Conservation (phyloP, 768 basidiomycete genomes). For the Mycena pura region DNA sequence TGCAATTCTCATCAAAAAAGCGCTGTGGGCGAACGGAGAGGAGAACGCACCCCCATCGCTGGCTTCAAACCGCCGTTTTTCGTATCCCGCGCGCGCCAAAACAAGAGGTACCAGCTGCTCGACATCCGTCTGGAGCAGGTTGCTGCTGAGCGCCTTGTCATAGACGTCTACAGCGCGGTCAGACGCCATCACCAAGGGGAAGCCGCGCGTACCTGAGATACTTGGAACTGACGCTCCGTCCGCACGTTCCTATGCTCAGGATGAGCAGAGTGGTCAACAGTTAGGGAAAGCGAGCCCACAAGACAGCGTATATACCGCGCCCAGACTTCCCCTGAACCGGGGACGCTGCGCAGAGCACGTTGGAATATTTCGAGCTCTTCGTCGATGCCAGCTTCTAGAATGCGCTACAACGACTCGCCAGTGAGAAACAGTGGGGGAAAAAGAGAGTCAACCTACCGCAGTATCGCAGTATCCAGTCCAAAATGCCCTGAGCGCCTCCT, state of each 20-base stretch:
- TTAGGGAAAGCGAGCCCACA: slow-evolving; percentile 45
- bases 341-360: slow-evolving; percentile 75
- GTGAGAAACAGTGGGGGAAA: background rate
- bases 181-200: too few relatives aligned
- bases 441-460: slow-evolving; percentile 53
- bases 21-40: background rate
- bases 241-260: slow-evolving; percentile 48
- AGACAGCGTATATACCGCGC: slow-evolving; percentile 76
- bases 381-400: slow-evolving; percentile 49
- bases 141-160: slow-evolving; percentile 59
- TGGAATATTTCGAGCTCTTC: slow-evolving; percentile 50
- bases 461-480: slow-evolving; percentile 81
- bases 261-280: background rate
- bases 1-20: background rate
- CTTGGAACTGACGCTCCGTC: slow-evolving; percentile 34
- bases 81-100: slow-evolving; percentile 69
- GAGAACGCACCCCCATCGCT: slow-evolving; percentile 46
- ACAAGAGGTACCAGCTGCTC: slow-evolving; percentile 71
- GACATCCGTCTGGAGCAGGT: slow-evolving; percentile 60
- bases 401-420: slow-evolving; percentile 45
- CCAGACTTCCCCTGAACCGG: slow-evolving; percentile 80
- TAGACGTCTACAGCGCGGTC: slow-evolving; percentile 54
- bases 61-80: slow-evolving; percentile 60
- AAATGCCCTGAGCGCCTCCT: slow-evolving; percentile 64
- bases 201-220: slow-evolving; percentile 23